Conservation (phyloP, 1,139 yeast species). For the Pichia sp. region DNA sequence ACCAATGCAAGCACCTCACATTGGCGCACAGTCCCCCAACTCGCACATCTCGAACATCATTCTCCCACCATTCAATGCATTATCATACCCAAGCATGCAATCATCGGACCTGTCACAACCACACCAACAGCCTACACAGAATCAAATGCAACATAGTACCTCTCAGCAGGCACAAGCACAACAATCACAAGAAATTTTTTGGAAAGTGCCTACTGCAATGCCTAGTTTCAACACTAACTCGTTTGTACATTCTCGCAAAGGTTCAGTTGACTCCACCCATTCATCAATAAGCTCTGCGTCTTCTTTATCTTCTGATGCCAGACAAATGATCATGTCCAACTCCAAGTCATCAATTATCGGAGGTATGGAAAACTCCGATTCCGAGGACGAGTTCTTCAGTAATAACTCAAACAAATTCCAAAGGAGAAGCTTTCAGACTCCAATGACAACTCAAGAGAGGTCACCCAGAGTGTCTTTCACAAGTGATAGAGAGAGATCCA, state of each 20-base stretch:
- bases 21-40: too few relatives aligned
- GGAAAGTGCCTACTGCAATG: slow-evolving; percentile 35
- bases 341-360: neutral
- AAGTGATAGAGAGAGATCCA: slow-evolving; percentile 13
- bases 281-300: slow-evolving; percentile 19
- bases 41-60: too few relatives aligned
- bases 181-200: slow-evolving; percentile 25
- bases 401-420: slow-evolving; percentile 16
- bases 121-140: neutral
- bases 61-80: slow-evolving; percentile 17
- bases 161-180: neutral
- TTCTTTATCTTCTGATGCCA: slow-evolving; percentile 1
- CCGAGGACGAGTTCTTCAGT: slow-evolving; percentile 30
- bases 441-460: slow-evolving; percentile 13
- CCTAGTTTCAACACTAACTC: slow-evolving; percentile 14
- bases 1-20: too few relatives aligned
- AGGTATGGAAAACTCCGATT: slow-evolving; percentile 26
- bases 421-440: slow-evolving; percentile 19
- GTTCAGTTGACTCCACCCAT: slow-evolving; percentile 29
- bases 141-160: neutral
- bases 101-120: neutral
- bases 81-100: neutral
- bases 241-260: slow-evolving; percentile 12
- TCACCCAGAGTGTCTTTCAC: slow-evolving; percentile 44
- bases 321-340: neutral